Percentiles rank a stretch among this genome's conserved stretches.
phyloP scores from a whole-genome alignment of 768 basidiomycete genomes.

The Pisolithus sp. region DNA sequence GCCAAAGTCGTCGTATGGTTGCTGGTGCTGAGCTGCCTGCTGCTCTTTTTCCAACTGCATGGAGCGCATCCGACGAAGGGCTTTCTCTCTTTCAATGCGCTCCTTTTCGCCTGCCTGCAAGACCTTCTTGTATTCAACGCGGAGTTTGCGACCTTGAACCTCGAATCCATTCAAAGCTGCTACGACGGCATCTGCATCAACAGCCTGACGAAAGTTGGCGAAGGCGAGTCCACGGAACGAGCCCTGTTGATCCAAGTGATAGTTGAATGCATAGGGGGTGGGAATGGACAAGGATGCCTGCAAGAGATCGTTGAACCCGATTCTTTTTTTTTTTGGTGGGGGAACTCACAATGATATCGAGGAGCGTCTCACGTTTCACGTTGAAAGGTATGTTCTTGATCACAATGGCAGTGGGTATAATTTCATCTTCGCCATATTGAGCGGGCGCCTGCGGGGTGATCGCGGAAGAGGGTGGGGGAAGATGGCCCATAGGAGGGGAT shows the following conservation, averaged over 20 bases:
- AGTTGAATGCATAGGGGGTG: conserved; percentile 98
- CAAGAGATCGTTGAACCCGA: conserved; percentile 10
- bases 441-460: conserved; percentile 45
- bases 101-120: conserved; percentile 99
- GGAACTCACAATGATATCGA: conserved; percentile 86
- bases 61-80: conserved; percentile 93
- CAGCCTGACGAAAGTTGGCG: conserved; percentile 91
- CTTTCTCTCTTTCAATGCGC: conserved; percentile 97
- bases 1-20: conserved; percentile 71
- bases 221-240: conserved; percentile 97
- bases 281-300: conserved; percentile 90
- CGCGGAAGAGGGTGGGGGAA: conserved; percentile 33
- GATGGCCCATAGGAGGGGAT: conserved; percentile 56
- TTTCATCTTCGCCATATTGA: conserved; percentile 69
- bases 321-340: not conserved
- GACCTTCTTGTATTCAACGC: conserved; percentile 99
- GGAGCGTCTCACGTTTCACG: conserved; percentile 91
- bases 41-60: conserved; percentile 92
- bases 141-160: conserved; percentile 92
- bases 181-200: conserved; percentile 92
- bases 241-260: conserved; percentile 94
- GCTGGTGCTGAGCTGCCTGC: conserved; percentile 35
- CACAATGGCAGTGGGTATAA: conserved; percentile 98
- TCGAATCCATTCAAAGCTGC: conserved; percentile 95
- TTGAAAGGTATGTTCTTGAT: conserved; percentile 99